Evolutionary conservation across 2,329 filamentous ascomycete genomes (phyloP), one percentile per base, ranked within the genome.

Genomic region (Volutella citrinella): DNA sequence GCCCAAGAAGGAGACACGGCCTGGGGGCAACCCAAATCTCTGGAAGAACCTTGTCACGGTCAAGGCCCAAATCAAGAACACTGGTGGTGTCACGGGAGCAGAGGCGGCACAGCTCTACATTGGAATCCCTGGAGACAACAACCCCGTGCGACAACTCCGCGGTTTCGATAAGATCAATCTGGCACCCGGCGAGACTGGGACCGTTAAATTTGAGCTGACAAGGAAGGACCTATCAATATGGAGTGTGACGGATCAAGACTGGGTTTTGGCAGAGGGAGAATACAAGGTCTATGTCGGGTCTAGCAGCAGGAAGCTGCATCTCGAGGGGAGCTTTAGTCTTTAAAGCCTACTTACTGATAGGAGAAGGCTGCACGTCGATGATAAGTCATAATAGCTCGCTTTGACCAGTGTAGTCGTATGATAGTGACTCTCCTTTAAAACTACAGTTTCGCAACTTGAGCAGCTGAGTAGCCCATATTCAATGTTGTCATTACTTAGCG

Each of bases 11-110:
- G n/a, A n/a, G n/a, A n/a, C n/a, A n/a, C n/a, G n/a, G n/a, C n/a
- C n/a, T n/a, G 20, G 20, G 8, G 20, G 20, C 20, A 8, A 22
- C 12, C 20, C 20, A 22, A 12, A 22, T 22, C 20, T 22, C 12
- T 22, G 20, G 20, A 22, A 22, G 8, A 12, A 9, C 9, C 9
- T 81, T 1, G 82, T 74, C 20, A 69, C 69, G 0, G 69, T 86
- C n/a, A 65, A 69, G 2, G n/a, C n/a, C n/a, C n/a, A n/a, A n/a
- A 63, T 91, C 3, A 70, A 64, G 5, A 91, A 93, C 51, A 73
- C 69, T 0, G 86, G 86, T 3, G 46, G 51, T 0, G 56, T 78
- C 0, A 40, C 54, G 0, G 76, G 72, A 1, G 61, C 68, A 9
- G 76, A 80, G 45, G 59, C 78, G 4, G 70, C 66, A 0, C 77